Base-by-base conservation (phyloP, 148 eudicot species). In the Cornus suecica region DNA sequence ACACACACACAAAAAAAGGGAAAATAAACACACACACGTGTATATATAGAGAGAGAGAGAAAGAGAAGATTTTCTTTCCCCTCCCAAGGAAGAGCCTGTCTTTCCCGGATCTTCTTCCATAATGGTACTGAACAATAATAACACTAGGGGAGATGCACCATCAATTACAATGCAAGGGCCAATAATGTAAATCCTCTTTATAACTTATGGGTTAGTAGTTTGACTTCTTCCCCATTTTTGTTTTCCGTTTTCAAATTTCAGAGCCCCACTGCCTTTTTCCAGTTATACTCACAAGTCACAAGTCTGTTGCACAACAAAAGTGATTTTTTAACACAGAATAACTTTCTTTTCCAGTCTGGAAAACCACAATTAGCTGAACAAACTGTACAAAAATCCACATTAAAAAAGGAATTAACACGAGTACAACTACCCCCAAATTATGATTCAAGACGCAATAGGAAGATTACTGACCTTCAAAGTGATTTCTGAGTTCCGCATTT, bases 401-500 rank as follows among this genome's bases (percentile, higher is more conserved):
- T 72, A 66, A 10, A 78, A 72, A 67, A 23, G 68, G 41, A 73
- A 65, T 34, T 22, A 41, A 48, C 30, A 9, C 72, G 48, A 22
- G n/a, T 10, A 45, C 18, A 72, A 45, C 65, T 24, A 9, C 20
- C 30, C 30, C 2, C 27, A 31, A 56, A 58, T 51, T 66, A 45
- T 18, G 11, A 18, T 62, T 22, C 68, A 66, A 70, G 30, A 69
- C 25, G 70, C 48, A 75, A 65, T 60, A 51, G 58, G 42, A 56
- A 68, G 72, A 34, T 45, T n/a, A 80, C 85, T 69, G 65, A 96
- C 99, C 99, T 88, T 90, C 98, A 81, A 87, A 87, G 32, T 96
- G 99, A 82, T 80, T 88, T 79, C 91, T 86, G 81, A 96, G 89
- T 80, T 93, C 95, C 11, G 88, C 83, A 83, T 93, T 90, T 77